Percentiles rank a stretch among this genome's conserved stretches.
Conservation (phyloP, 1,284 basidiomycete genomes). For the Heterobasidion irregulare region DNA sequence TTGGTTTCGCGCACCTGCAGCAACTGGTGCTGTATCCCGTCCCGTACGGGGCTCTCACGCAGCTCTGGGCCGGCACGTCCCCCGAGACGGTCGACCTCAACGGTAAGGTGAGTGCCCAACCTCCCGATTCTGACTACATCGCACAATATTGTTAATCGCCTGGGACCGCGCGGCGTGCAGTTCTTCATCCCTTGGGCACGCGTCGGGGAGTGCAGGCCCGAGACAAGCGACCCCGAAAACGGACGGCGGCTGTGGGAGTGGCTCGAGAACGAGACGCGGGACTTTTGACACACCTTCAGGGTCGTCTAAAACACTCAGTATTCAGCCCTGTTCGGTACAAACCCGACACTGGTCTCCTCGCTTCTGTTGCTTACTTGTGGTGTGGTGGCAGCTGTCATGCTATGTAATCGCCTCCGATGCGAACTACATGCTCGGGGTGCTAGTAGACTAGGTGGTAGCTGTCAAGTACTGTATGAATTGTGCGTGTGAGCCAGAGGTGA, state of each 20-base stretch:
- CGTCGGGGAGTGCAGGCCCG: not conserved
- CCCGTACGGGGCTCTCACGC: constrained; percentile 15
- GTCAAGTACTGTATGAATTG: too few relatives aligned
- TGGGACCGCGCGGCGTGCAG: not conserved
- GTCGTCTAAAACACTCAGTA: too few relatives aligned
- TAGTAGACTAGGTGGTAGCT: too few relatives aligned
- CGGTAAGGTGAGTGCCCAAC: constrained; percentile 14
- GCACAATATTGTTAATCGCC: not conserved
- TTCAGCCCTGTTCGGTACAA: too few relatives aligned
- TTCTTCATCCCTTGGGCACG: not conserved
- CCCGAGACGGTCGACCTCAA: constrained; percentile 15
- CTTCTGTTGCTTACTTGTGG: too few relatives aligned
- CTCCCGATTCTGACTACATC: not conserved
- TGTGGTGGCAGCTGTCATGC: too few relatives aligned
- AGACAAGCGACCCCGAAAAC: not conserved
- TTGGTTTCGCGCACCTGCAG: constrained; percentile 3
- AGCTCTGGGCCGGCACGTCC: constrained; percentile 21
- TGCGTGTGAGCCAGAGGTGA: too few relatives aligned
- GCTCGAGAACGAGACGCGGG: not conserved
- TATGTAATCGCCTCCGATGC: too few relatives aligned
- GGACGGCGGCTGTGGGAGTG: constrained; percentile 2
- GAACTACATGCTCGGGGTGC: too few relatives aligned
- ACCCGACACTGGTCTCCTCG: too few relatives aligned
- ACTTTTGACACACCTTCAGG: not conserved
- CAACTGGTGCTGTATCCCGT: not conserved